phyloP scores from a whole-genome alignment of 768 basidiomycete genomes.

The Termitomyces sp. region DNA sequence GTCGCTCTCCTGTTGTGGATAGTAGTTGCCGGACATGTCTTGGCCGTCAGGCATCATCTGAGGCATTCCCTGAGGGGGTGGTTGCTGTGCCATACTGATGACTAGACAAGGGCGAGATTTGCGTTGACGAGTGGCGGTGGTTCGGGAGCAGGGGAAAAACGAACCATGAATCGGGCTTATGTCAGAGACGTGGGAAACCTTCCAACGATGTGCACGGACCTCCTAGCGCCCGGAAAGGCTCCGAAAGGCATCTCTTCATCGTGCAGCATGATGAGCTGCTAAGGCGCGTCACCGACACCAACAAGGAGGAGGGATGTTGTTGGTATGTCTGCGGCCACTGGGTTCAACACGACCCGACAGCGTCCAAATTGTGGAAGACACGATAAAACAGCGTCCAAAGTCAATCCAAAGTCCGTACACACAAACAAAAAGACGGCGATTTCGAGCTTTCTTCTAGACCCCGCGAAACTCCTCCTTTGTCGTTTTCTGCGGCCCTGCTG shows the following conservation, averaged over 20 bases:
- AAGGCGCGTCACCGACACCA: conserved; percentile 12
- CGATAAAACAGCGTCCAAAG: conserved; percentile 66
- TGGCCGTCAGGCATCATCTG: conserved; percentile 60
- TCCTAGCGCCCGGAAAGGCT: conserved; percentile 18
- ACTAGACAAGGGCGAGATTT: conserved; percentile 22
- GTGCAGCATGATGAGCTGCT: conserved; percentile 13
- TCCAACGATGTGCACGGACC: conserved; percentile 57
- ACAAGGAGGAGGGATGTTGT: conserved; percentile 34
- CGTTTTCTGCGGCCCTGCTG: not conserved
- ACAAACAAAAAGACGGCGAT: conserved; percentile 35
- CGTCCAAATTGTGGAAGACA: conserved; percentile 74
- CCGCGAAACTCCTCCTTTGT: not conserved
- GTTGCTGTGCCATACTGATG: conserved; percentile 46
- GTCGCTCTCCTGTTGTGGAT: conserved; percentile 66
- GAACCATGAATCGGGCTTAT: conserved; percentile 46
- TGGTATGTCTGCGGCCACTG: conserved; percentile 49
- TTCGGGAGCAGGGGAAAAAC: conserved; percentile 37
- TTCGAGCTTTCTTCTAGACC: not conserved
- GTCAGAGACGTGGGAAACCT: conserved; percentile 59
- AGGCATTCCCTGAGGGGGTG: conserved; percentile 54
- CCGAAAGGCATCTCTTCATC: conserved; percentile 15
- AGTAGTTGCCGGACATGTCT: conserved; percentile 61
- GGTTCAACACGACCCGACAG: conserved; percentile 61
- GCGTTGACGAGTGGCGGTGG: conserved; percentile 42
- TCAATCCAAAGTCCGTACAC: conserved; percentile 41